Percentiles rank a stretch among this genome's conserved stretches.
Conservation (phyloP, 495 filamentous ascomycete species). For the Wilcoxina mikolae region DNA sequence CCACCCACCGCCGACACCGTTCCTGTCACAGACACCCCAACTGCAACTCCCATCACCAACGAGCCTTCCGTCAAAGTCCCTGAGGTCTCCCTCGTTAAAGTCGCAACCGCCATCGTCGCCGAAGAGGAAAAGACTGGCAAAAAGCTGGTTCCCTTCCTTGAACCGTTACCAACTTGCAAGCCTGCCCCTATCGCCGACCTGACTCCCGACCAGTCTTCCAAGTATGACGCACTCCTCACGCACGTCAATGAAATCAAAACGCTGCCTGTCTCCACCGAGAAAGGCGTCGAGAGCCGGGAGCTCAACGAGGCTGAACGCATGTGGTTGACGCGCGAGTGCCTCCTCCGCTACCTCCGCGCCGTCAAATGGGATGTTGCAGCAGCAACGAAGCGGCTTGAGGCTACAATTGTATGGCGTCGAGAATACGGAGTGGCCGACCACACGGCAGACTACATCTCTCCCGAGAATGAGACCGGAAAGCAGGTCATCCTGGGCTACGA, state of each 20-base stretch:
- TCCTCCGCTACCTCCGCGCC: constrained; percentile 82
- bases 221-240: constrained; percentile 47
- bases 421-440: constrained; percentile 63
- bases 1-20: background rate
- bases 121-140: constrained; percentile 21
- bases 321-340: constrained; percentile 82
- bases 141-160: constrained; percentile 45
- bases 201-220: constrained; percentile 61
- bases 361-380: constrained; percentile 74
- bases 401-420: constrained; percentile 72
- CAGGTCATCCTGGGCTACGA: constrained; percentile 81
- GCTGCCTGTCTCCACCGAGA: constrained; percentile 21
- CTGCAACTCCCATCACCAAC: background rate
- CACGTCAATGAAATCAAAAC: constrained; percentile 21
- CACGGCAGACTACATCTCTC: constrained; percentile 66
- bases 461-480: constrained; percentile 93
- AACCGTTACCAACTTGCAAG: constrained; percentile 42
- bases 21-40: background rate
- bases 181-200: constrained; percentile 41
- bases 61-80: background rate
- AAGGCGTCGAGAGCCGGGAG: constrained; percentile 42
- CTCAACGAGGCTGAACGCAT: constrained; percentile 68
- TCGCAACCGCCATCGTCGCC: constrained; percentile 9
- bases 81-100: constrained; percentile 1
- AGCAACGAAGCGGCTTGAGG: constrained; percentile 60